Evolutionary conservation across 208 protist genomes (phyloP).

Genomic region (Leishmania guyanensis): DNA sequence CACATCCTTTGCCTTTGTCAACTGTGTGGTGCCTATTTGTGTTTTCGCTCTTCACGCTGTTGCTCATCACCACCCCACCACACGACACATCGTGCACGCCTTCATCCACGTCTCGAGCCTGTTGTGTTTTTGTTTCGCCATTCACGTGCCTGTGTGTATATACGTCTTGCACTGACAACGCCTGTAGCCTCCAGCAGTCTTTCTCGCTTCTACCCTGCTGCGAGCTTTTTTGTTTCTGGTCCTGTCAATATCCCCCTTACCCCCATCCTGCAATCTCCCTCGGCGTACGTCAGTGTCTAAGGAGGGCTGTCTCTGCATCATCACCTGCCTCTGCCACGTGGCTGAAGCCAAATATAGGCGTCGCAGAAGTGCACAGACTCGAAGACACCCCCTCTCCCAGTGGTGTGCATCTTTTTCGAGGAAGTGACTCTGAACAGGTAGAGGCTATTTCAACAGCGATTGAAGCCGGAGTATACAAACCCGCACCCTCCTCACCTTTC

Average conservation of each 20-base stretch:
- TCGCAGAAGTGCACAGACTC: neutral
- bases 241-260: neutral
- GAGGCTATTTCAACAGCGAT: neutral
- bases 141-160: neutral
- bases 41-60: neutral
- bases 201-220: neutral
- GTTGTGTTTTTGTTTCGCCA: neutral
- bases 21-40: neutral
- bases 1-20: neutral
- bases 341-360: neutral
- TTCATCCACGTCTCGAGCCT: neutral
- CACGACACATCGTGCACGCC: neutral
- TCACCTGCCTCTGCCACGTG: neutral
- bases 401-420: neutral
- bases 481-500: neutral
- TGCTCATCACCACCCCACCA: neutral
- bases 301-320: neutral
- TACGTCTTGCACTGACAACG: neutral
- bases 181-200: neutral
- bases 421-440: neutral
- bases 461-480: conserved; percentile 1
- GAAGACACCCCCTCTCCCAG: neutral
- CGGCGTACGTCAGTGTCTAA: neutral
- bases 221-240: neutral
- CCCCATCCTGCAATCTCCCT: neutral